These are phyloP conservation scores for Poa pratensis DNA, from an alignment of 176 grass and related monocot species.

Conservation along the genomic window DNA sequence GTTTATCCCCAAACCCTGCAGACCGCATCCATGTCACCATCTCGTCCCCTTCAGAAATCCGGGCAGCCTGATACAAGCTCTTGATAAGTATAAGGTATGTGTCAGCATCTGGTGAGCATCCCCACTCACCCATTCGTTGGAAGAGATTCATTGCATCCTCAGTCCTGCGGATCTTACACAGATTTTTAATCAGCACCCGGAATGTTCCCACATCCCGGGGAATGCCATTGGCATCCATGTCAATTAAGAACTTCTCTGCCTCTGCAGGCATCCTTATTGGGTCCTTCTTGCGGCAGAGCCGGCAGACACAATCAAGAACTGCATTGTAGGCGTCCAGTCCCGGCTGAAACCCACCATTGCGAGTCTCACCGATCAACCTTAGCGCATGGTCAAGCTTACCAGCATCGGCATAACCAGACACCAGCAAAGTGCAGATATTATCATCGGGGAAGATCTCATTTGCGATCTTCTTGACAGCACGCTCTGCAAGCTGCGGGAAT, in stretches of 20 bases:
- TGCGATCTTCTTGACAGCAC: constrained; percentile 65
- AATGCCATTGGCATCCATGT: constrained; percentile 87
- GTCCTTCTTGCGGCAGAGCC: constrained; percentile 78
- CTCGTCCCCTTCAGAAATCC: constrained; percentile 86
- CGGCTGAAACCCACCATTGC: constrained; percentile 73
- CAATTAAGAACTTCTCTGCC: constrained; percentile 79
- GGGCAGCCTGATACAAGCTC: constrained; percentile 88
- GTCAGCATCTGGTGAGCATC: constrained; percentile 90
- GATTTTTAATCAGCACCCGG: constrained; percentile 75
- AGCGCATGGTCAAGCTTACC: constrained; percentile 87
- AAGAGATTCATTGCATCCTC: constrained; percentile 88
- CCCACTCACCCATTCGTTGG: constrained; percentile 75
- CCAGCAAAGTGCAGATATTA: constrained; percentile 68
- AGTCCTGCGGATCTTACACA: constrained; percentile 89
- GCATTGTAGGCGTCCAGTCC: constrained; percentile 74
- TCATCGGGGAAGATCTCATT: constrained; percentile 84
- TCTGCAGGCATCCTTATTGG: constrained; percentile 64
- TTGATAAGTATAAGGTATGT: constrained; percentile 74
- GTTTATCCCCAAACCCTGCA: constrained; percentile 74
- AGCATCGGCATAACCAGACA: constrained; percentile 85
- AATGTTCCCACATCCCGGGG: constrained; percentile 77
- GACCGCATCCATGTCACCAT: constrained; percentile 90
- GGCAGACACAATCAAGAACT: constrained; percentile 84
- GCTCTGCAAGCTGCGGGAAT: constrained; percentile 69
- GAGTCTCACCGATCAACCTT: constrained; percentile 71